These are phyloP conservation scores for Durusdinium trenchii DNA, from an alignment of 73 alveolate species.

Conservation along the genomic window DNA sequence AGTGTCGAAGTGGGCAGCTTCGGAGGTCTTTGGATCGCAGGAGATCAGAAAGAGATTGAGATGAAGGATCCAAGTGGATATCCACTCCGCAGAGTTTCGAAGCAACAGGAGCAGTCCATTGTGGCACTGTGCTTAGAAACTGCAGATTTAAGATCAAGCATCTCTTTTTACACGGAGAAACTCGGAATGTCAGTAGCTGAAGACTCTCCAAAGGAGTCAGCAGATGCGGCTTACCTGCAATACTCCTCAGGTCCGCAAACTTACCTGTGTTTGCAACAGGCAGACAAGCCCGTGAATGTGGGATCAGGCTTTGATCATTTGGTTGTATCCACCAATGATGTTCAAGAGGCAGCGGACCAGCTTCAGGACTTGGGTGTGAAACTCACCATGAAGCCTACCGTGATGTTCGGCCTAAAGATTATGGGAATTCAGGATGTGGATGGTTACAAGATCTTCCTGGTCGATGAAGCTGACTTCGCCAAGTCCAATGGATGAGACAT, in stretches of 20 bases:
- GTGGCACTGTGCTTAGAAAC: constrained; percentile 12
- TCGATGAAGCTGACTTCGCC: constrained; percentile 34
- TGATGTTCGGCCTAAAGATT: constrained; percentile 52
- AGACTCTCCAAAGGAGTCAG: not conserved
- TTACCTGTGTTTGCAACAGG: constrained; percentile 11
- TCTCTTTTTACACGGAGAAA: constrained; percentile 35
- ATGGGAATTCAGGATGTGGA: constrained; percentile 45
- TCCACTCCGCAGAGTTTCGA: not conserved
- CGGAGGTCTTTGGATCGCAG: not conserved
- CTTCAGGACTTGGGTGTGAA: constrained; percentile 22
- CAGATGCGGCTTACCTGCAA: not conserved
- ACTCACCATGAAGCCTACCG: constrained; percentile 27
- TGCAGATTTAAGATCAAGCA: constrained; percentile 3
- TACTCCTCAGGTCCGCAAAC: constrained; percentile 41
- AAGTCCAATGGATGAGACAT: too few relatives aligned
- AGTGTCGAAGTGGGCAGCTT: not conserved
- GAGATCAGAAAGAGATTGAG: not conserved
- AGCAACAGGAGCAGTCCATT: not conserved
- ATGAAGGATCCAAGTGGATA: constrained; percentile 34
- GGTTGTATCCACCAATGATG: constrained; percentile 45
- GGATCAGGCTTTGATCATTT: constrained; percentile 51
- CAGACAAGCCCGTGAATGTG: not conserved
- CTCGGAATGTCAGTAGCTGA: constrained; percentile 19
- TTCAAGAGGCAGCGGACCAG: constrained; percentile 31
- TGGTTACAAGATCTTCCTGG: constrained; percentile 44